A percentile compares a stretch with the other conserved stretches of the same genome.
Conservation (phyloP, 73 alveolate genomes). For the Tetrahymena elliotti region DNA sequence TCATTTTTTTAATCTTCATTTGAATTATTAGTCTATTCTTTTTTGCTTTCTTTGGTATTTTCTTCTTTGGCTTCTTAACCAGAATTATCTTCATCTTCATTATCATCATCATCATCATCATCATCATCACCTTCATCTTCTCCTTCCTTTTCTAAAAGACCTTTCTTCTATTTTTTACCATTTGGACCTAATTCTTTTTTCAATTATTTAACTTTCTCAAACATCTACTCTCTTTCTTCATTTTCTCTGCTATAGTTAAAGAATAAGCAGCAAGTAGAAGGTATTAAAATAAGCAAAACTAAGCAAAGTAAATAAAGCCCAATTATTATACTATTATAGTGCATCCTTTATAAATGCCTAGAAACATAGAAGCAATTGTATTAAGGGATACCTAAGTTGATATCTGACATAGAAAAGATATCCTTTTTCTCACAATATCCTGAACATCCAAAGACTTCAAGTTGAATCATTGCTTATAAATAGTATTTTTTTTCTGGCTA, state of each 20-base stretch:
- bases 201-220: neutral
- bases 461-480: neutral
- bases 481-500: neutral
- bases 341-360: neutral
- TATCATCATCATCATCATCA: neutral
- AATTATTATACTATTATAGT: neutral
- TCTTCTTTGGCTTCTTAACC: neutral
- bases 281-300: neutral
- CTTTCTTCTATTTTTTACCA: neutral
- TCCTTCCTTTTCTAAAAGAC: neutral
- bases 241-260: neutral
- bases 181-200: neutral
- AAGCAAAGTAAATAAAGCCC: neutral
- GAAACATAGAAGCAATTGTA: neutral
- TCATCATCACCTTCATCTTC: neutral
- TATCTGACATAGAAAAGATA: neutral
- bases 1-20: neutral
- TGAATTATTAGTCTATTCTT: neutral
- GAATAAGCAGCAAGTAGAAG: neutral
- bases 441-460: neutral
- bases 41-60: neutral
- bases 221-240: neutral
- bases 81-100: neutral
- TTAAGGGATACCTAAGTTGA: neutral
- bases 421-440: neutral